Evolutionary conservation across 352 stramenopile genomes (phyloP), one percentile per base, ranked within the genome.

Genomic region (Globisporangium rhizosaccharum): DNA sequence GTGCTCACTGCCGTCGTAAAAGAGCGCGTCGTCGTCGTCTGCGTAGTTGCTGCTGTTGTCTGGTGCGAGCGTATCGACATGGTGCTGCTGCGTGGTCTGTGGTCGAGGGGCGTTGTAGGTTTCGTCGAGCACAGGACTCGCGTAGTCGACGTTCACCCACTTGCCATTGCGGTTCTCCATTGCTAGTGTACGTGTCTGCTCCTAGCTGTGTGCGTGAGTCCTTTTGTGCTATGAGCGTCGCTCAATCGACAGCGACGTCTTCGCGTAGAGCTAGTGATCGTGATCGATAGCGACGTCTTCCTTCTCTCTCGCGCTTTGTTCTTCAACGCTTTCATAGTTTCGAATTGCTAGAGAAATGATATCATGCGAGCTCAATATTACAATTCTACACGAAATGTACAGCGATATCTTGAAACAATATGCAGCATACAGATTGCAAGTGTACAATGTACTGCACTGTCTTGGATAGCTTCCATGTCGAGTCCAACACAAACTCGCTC

Each of bases 91-190:
- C 18, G n/a, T 20, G 42, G 6, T 18, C n/a, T 28, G 18, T 15
- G 44, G 17, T 60, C 44, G 28, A 25, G 25, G 49, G 51, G 59
- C 23, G 14, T 50, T 57, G 56, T 63, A 61, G 11, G 65, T 42
- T 46, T 87, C 80, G 26, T 85, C 77, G 48, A 84, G 56, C 39
- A 82, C 73, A 54, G 70, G 79, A 60, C 82, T 86, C 64, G 79
- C 82, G 67, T 92, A 92, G 76, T 93, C 84, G 49, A 93, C 84
- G 62, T 93, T 92, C 67, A 93, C 84, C 84, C 84, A 93, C 72
- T 93, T 93, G 67, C 76, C 75, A 59, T 88, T 90, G 56, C 75
- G 79, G 28, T 62, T 65, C 51, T 88, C 78, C 74, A 85, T 20
- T 20, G 14, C 15, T 0, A 11, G 3, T 11, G 33, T 39, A 12